phyloP scores from a whole-genome alignment of 345 rosid genomes.

The Populus ilicifolia region DNA sequence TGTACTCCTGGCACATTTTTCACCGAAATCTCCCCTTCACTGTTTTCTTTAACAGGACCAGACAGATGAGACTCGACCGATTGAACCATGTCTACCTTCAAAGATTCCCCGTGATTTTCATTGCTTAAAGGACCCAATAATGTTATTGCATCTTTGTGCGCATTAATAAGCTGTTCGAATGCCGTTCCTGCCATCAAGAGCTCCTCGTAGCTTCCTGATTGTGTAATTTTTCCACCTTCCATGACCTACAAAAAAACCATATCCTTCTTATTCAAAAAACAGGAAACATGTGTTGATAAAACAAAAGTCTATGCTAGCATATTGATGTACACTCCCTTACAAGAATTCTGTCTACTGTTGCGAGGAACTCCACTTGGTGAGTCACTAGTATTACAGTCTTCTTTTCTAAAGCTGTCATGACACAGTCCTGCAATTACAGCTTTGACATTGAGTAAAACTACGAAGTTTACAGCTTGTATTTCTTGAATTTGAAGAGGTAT shows the following conservation, averaged over 20 bases:
- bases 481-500: not conserved
- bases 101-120: not conserved
- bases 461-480: not conserved
- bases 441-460: not conserved
- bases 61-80: not conserved
- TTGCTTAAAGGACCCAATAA: slow-evolving; percentile 13
- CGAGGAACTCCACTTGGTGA: slow-evolving; percentile 44
- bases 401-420: slow-evolving; percentile 20
- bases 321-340: slow-evolving; percentile 13
- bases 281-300: not conserved
- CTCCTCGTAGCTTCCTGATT: slow-evolving; percentile 32
- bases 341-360: slow-evolving; percentile 32
- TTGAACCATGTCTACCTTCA: not conserved
- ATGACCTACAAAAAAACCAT: slow-evolving; percentile 28
- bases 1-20: slow-evolving; percentile 18
- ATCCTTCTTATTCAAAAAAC: not conserved
- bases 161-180: slow-evolving; percentile 33
- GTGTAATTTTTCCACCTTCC: slow-evolving; percentile 31
- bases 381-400: slow-evolving; percentile 44
- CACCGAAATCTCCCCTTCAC: slow-evolving; percentile 2
- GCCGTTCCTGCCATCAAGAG: slow-evolving; percentile 29
- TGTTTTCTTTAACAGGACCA: not conserved
- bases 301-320: not conserved
- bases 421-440: slow-evolving; percentile 31
- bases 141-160: slow-evolving; percentile 29